A percentile compares a stretch with the other conserved stretches of the same genome.
phyloP scores from a whole-genome alignment of 2,329 filamentous ascomycete genomes.

The Fusarium sterilihyphosum region DNA sequence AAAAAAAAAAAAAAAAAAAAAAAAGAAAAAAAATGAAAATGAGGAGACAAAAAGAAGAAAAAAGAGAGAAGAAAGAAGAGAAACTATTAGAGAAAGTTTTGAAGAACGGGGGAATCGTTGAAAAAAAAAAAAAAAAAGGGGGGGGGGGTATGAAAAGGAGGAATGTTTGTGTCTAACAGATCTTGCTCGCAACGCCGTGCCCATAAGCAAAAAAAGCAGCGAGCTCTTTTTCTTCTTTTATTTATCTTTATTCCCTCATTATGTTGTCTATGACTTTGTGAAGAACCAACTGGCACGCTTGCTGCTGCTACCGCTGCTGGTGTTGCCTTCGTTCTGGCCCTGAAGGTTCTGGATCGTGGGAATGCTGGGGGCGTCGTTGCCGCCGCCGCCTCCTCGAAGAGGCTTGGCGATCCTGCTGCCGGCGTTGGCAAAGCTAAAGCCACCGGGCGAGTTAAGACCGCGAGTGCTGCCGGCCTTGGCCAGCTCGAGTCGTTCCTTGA shows the following conservation, averaged over 20 bases:
- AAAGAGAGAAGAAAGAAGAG: conserved; percentile 7
- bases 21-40: too few relatives aligned
- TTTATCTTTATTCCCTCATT: conserved; percentile 32
- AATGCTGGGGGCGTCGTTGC: conserved; percentile 55
- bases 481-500: conserved; percentile 96
- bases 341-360: conserved; percentile 67
- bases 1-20: too few relatives aligned
- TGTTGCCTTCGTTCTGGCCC: conserved; percentile 21
- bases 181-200: conserved; percentile 43
- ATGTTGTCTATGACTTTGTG: conserved; percentile 62
- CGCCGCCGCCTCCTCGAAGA: conserved; percentile 70
- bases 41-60: too few relatives aligned
- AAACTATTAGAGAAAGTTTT: conserved; percentile 28
- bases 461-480: conserved; percentile 92
- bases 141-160: conserved; percentile 31
- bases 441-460: conserved; percentile 75
- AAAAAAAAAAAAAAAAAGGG: too few relatives aligned
- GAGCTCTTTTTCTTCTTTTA: conserved; percentile 34
- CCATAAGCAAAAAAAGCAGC: conserved; percentile 40
- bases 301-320: conserved; percentile 53
- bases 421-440: conserved; percentile 75
- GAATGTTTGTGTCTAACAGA: conserved; percentile 29
- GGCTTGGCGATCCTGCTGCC: conserved; percentile 77
- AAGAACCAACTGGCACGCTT: conserved; percentile 82
- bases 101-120: conserved; percentile 25